Evolutionary conservation across 2,329 filamentous ascomycete genomes (phyloP).

Genomic region (Penicillium sp.): DNA sequence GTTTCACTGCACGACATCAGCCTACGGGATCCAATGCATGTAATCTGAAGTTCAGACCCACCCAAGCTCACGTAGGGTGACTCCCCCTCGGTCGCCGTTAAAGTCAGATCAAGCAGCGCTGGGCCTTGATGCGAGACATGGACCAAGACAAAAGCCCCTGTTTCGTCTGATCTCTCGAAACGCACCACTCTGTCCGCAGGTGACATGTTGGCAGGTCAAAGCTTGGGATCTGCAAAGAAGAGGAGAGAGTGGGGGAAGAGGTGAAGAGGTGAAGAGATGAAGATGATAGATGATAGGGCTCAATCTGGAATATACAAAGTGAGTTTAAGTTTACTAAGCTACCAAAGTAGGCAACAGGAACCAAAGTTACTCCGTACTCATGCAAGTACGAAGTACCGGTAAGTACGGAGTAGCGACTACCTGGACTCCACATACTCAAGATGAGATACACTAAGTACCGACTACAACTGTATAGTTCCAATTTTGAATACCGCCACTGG

Average conservation of each 20-base stretch:
- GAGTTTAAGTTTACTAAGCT: no score
- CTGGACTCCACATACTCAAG: neutral
- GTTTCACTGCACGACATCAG: slow-evolving; percentile 37
- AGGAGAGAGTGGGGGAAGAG: slow-evolving; percentile 7
- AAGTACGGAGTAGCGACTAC: neutral
- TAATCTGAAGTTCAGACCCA: slow-evolving; percentile 27
- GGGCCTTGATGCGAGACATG: slow-evolving; percentile 46
- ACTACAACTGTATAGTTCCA: neutral
- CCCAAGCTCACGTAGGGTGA: slow-evolving; percentile 53
- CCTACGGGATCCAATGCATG: neutral
- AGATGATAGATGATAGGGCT: no score
- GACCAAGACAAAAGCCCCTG: slow-evolving; percentile 50
- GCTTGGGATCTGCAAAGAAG: neutral
- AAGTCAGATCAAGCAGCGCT: slow-evolving; percentile 53
- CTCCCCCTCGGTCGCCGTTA: slow-evolving; percentile 62
- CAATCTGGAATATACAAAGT: no score
- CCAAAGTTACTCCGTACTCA: neutral
- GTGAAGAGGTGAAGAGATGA: no score
- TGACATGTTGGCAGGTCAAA: slow-evolving; percentile 5
- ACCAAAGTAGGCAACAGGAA: neutral
- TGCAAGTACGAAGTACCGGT: neutral
- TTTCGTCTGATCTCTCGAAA: slow-evolving; percentile 50
- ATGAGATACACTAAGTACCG: neutral
- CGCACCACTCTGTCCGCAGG: slow-evolving; percentile 47
- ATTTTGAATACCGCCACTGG: neutral